Evolutionary conservation across 2,329 filamentous ascomycete species (phyloP).

Genomic region (Trichoderma polysporum): DNA sequence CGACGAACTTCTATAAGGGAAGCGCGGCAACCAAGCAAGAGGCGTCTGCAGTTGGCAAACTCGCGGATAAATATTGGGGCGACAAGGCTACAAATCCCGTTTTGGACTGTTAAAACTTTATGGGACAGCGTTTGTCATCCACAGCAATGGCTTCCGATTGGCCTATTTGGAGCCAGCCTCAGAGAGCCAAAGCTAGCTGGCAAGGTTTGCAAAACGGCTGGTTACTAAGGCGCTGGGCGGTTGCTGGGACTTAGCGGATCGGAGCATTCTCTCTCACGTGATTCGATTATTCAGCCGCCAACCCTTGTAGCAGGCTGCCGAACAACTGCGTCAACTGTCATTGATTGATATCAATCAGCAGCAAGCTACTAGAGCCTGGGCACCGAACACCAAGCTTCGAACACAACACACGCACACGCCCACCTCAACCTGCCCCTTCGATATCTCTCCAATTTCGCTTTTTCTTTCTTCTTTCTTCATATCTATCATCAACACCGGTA

Average conservation of each 20-base stretch:
- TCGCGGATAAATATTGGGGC: constrained; percentile 33
- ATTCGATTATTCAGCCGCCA: constrained; percentile 7
- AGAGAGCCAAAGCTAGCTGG: not conserved
- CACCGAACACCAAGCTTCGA: constrained; percentile 2
- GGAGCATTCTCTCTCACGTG: constrained; percentile 2
- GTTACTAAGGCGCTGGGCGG: not conserved
- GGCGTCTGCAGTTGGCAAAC: constrained; percentile 20
- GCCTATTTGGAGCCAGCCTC: not conserved
- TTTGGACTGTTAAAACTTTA: not conserved
- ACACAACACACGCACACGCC: not conserved
- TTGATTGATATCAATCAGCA: constrained; percentile 8
- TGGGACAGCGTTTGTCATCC: not conserved
- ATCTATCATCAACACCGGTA: not conserved
- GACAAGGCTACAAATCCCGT: constrained; percentile 23
- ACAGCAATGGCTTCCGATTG: not conserved
- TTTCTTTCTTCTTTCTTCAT: not conserved
- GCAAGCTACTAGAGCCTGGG: constrained; percentile 17
- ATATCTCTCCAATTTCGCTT: not conserved
- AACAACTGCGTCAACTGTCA: constrained; percentile 22
- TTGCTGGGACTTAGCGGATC: not conserved
- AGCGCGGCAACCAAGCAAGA: constrained; percentile 23
- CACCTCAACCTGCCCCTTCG: not conserved
- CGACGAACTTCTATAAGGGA: constrained; percentile 24
- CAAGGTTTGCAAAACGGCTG: not conserved
- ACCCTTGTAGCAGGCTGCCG: constrained; percentile 22